Base-by-base conservation (phyloP, 305 asterid species). In the Fraxinus floribunda region DNA sequence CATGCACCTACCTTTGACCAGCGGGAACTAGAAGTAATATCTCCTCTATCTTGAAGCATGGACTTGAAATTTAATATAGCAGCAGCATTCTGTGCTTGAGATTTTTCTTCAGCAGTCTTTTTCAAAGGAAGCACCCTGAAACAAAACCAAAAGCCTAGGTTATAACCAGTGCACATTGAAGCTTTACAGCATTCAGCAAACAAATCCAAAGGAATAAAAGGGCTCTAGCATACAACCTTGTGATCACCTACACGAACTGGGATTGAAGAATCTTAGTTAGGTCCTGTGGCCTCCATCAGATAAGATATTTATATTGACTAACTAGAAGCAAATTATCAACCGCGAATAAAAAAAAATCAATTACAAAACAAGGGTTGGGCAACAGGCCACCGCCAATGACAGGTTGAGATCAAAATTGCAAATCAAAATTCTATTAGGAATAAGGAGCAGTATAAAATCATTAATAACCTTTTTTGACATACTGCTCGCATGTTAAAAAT, bases 1-100 rank as follows among this genome's bases (percentile, higher is more conserved):
- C 57, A 66, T 30, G 49, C 64, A 80, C 83, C 66, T 84, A 94
- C 99, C 97, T 92, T 97, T 66, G 98, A 97, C 99, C 99, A 97
- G 82, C 98, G 94, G 46, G 97, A 91, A 82, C 76, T 87, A 78
- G 89, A 87, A 79, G 92, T 89, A 83, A 97, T 84, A 79, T 90
- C 93, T 87, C 88, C 93, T 32, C 79, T 92, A 66, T 94, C 98
- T 84, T 85, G 88, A 72, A 97, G 98, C 98, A 97, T 89, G 74
- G 91, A 91, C 89, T 88, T 97, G 89, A 97, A 97, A 87, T 82
- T 83, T 83, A 93, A 92, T 78, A 88, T 76, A 44, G 89, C 87
- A 86, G 93, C 94, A 84, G 95, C 94, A 81, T 93, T 95, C 81
- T 83, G 91, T 79, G 97, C 97, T 81, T 88, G 94, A 80, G 91